phyloP scores from a whole-genome alignment of 1,284 basidiomycete species.

The Rhodotorula sp. region DNA sequence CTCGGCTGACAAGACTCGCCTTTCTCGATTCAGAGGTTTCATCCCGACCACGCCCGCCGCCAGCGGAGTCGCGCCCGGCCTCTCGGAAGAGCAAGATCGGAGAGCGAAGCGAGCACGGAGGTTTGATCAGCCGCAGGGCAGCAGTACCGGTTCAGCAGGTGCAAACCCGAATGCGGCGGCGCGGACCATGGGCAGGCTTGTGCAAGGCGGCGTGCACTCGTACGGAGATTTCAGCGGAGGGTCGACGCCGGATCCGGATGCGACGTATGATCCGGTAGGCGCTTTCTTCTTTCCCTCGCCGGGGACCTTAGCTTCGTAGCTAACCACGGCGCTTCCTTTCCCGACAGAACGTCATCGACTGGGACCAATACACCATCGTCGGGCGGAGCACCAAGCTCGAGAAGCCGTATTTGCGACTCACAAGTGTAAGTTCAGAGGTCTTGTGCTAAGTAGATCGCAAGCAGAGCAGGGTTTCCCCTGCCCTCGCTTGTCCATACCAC shows the following conservation, averaged over 20 bases:
- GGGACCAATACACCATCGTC: slow-evolving; percentile 94
- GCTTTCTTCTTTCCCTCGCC: neutral
- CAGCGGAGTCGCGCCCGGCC: slow-evolving; percentile 10
- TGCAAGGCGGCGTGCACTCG: slow-evolving; percentile 28
- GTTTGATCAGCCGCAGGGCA: slow-evolving; percentile 18
- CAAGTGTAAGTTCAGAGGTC: slow-evolving; percentile 63
- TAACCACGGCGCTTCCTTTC: neutral
- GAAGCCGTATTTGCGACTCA: slow-evolving; percentile 93
- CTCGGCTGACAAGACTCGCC: neutral
- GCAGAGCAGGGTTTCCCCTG: no score
- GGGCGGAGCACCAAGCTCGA: slow-evolving; percentile 85
- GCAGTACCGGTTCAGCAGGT: neutral
- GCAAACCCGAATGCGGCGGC: neutral
- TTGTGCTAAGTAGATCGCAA: rapidly evolving
- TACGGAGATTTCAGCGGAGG: slow-evolving; percentile 23
- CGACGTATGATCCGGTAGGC: slow-evolving; percentile 54
- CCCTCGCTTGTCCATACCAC: no score
- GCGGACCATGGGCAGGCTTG: slow-evolving; percentile 13
- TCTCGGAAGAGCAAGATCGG: slow-evolving; percentile 48
- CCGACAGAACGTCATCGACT: slow-evolving; percentile 85
- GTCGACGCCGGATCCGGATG: slow-evolving; percentile 40
- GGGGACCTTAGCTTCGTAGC: neutral
- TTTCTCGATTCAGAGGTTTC: slow-evolving; percentile 6
- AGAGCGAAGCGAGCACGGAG: slow-evolving; percentile 35
- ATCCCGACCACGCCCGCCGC: slow-evolving; percentile 31